Conservation (phyloP, 331 rosid genomes). For the Rhamnella rubrinervis region DNA sequence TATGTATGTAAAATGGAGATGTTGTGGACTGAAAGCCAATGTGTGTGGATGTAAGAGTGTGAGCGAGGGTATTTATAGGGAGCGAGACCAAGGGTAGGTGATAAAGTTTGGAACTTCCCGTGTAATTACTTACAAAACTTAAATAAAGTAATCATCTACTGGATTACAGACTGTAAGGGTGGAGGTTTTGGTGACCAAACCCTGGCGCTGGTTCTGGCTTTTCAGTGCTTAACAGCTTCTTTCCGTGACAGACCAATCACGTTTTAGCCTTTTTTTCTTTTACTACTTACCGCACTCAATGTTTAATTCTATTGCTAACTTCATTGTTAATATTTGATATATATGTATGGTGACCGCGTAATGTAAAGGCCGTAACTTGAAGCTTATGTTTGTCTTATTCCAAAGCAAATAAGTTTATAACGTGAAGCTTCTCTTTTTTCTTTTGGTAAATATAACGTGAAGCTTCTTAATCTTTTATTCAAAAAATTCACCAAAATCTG, state of each 20-base stretch:
- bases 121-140: too few species aligned
- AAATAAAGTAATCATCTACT: neutral
- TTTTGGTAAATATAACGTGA: neutral
- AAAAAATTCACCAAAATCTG: too few species aligned
- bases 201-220: too few species aligned
- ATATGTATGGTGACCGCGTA: too few species aligned
- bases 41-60: neutral
- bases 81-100: too few species aligned
- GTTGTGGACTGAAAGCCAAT: neutral
- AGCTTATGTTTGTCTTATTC: neutral
- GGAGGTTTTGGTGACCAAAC: neutral
- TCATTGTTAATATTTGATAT: neutral
- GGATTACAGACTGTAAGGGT: conserved; percentile 16
- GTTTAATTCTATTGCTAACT: neutral
- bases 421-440: neutral
- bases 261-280: neutral
- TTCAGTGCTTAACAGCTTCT: neutral
- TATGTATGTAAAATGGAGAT: too few species aligned
- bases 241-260: neutral
- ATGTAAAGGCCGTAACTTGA: neutral
- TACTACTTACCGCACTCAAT: neutral
- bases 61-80: too few species aligned
- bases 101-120: too few species aligned
- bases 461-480: neutral
- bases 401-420: neutral